Percentiles rank a stretch among this genome's conserved stretches.
Conservation (phyloP, 805 yeast species). For the Candida schatavii region DNA sequence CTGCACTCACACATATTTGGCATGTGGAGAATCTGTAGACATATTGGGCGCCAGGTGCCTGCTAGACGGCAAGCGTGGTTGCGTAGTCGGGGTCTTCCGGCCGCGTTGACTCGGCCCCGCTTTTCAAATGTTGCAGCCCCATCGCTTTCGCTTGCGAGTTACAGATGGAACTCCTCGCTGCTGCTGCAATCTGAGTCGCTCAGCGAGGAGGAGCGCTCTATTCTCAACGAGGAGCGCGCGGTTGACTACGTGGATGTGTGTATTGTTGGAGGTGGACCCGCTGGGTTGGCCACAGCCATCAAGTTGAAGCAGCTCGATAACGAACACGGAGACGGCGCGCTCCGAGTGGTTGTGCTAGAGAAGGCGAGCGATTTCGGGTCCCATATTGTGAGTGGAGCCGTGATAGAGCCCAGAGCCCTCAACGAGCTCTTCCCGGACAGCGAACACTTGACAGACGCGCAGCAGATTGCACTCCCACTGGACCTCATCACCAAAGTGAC, state of each 20-base stretch:
- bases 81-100: no score
- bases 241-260: slow-evolving; percentile 89
- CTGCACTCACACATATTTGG: no score
- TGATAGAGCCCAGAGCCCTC: slow-evolving; percentile 85
- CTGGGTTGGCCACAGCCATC: slow-evolving; percentile 94
- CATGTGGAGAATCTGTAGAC: no score
- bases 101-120: no score
- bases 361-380: slow-evolving; percentile 92
- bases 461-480: slow-evolving; percentile 73
- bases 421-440: slow-evolving; percentile 78
- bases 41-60: no score
- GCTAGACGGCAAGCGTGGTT: no score
- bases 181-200: slow-evolving; percentile 4
- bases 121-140: no score
- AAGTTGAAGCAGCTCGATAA: slow-evolving; percentile 79
- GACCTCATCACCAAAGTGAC: slow-evolving; percentile 72
- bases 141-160: no score
- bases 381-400: slow-evolving; percentile 92
- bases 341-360: slow-evolving; percentile 86
- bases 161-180: not conserved
- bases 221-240: slow-evolving; percentile 65
- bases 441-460: slow-evolving; percentile 46
- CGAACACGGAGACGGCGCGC: slow-evolving; percentile 57
- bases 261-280: slow-evolving; percentile 97
- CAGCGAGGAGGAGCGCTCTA: slow-evolving; percentile 41